These are phyloP conservation scores for Boletus pseudo-olivaceus DNA, from an alignment of 768 basidiomycete species.

Conservation along the genomic window DNA sequence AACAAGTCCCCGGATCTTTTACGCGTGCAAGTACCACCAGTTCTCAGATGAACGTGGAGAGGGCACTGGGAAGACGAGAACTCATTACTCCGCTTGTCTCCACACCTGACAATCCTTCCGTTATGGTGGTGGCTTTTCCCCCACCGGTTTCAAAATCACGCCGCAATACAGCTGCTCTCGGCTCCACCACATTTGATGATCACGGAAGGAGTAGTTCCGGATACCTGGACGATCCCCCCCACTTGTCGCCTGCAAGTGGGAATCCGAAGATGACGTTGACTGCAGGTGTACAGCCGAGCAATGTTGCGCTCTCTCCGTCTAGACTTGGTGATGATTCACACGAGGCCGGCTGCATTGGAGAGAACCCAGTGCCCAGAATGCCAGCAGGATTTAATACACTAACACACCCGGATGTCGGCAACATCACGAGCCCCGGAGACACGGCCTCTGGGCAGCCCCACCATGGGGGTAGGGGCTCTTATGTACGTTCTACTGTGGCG, in stretches of 20 bases:
- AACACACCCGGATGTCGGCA: constrained; percentile 5
- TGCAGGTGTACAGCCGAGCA: background rate
- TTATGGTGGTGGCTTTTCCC: background rate
- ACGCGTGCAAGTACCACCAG: background rate
- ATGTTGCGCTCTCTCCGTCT: background rate
- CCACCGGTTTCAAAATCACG: background rate
- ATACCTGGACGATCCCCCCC: background rate
- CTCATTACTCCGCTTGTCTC: background rate
- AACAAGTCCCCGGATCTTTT: background rate
- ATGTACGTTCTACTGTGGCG: background rate
- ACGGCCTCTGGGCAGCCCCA: background rate
- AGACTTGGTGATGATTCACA: background rate
- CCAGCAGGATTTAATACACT: constrained; percentile 10
- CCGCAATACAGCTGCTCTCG: background rate
- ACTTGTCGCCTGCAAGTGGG: background rate
- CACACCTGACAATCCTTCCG: background rate
- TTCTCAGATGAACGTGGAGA: background rate
- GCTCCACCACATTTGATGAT: constrained; percentile 10
- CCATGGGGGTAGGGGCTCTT: background rate
- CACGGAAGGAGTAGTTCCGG: background rate
- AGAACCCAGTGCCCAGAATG: background rate
- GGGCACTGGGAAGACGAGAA: background rate
- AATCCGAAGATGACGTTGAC: background rate
- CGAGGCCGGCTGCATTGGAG: background rate
- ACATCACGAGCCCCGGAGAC: constrained; percentile 21